Base-by-base conservation (phyloP, 164 flowering plant genomes). In the Malania oleifera region DNA sequence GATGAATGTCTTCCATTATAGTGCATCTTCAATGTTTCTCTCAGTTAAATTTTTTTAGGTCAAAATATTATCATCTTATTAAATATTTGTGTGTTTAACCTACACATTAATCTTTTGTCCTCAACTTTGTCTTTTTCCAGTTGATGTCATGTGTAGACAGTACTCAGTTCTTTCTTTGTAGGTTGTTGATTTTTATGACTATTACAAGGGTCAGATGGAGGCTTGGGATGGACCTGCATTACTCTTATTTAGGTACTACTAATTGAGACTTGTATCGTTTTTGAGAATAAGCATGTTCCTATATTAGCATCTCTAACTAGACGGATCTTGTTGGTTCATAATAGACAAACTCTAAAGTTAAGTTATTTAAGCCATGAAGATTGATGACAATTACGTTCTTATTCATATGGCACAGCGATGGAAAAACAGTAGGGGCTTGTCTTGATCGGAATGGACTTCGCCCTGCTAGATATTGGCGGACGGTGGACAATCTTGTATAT, bases 181-280 rank as follows among this genome's bases (percentile, higher is more conserved):
- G 99, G 95, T 84, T 54, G 77, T 78, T 66, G 95, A 89, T 71
- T 95, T 95, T 72, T 95, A 91, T 70, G 85, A 95, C 66, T 95
- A 88, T 57, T 95, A 89, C 84, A 95, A 91, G 71, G 96, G 99
- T 65, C 99, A 95, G 71, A 95, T 95, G 99, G 99, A 95, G 79
- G 79, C 99, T 39, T 95, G 99, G 99, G 99, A 95, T 80, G 99
- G 99, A 41, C 99, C 99, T 65, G 99, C 99, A 50, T 82, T 95
- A 60, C 91, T 95, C 7, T 70, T 95, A 59, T 95, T 95, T 81
- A 95, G 99, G 99, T 95, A 76, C 58, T 1, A 29, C 28, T 59
- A 23, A 12, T 4, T 31, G 35, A 31, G 6, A 9, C 35, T 31
- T 9, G 9, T 9, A 52, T 27, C 25, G 10, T 55, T 54, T 37